phyloP scores from a whole-genome alignment of 1,284 basidiomycete species.

The Ustilago loliicola region DNA sequence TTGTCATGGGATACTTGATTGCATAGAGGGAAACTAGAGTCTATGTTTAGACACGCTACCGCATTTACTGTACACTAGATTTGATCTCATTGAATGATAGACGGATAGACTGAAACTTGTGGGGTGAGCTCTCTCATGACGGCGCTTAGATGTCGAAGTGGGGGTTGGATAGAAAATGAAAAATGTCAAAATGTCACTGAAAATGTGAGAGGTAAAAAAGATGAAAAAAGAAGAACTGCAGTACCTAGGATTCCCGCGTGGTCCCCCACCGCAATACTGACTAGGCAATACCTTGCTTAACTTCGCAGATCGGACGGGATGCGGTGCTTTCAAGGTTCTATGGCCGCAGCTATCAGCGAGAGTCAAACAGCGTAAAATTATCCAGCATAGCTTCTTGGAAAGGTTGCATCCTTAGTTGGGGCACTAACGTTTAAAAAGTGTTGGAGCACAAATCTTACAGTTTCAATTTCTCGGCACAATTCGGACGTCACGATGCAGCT shows the following conservation, averaged over 20 bases:
- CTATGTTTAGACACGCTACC: not conserved
- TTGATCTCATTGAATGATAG: not conserved
- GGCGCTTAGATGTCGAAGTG: no score
- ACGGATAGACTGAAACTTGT: not conserved
- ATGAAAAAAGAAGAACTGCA: constrained; percentile 75
- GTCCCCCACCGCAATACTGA: constrained; percentile 87
- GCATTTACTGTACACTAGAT: not conserved
- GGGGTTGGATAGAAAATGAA: no score
- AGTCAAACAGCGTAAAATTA: no score
- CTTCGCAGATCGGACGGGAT: constrained; percentile 85
- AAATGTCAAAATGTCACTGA: not conserved
- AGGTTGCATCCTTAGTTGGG: no score
- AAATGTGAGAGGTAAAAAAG: not conserved
- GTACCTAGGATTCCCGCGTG: constrained; percentile 85
- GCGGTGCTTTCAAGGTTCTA: constrained; percentile 83
- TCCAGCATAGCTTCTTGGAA: no score
- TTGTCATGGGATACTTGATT: constrained; percentile 6
- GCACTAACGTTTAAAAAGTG: not conserved
- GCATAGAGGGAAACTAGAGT: not conserved
- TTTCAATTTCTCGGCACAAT: not conserved
- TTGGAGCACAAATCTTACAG: not conserved
- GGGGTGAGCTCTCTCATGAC: no score
- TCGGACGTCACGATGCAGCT: constrained; percentile 7
- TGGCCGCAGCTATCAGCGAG: constrained; percentile 77
- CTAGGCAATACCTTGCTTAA: constrained; percentile 83